Conservation (phyloP, 75 land plant genomes). For the Gnetum montanum region DNA sequence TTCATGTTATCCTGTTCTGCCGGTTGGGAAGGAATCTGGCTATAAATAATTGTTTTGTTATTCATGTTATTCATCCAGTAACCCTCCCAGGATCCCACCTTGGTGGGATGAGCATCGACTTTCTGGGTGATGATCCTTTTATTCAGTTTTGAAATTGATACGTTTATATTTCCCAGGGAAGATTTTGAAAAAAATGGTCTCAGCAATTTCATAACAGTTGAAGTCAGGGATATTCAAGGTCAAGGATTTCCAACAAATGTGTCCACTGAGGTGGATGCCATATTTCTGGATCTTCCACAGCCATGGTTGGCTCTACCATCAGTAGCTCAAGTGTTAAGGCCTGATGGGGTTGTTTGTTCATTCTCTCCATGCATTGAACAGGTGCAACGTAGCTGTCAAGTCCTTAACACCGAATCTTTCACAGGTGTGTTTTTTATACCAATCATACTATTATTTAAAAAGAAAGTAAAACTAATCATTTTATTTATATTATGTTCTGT, state of each 20-base stretch:
- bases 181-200: conserved; percentile 46
- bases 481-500: too few species aligned
- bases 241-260: conserved; percentile 75
- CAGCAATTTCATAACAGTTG: conserved; percentile 35
- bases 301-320: conserved; percentile 92
- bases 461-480: not conserved
- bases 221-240: conserved; percentile 87
- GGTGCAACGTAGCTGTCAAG: conserved; percentile 64
- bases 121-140: too few species aligned
- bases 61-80: not conserved
- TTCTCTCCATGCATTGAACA: conserved; percentile 99
- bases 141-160: not conserved
- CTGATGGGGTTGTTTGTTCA: conserved; percentile 70
- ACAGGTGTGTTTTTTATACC: conserved; percentile 24
- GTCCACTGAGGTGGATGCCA: conserved; percentile 46
- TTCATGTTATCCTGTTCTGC: not conserved
- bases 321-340: conserved; percentile 48
- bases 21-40: not conserved
- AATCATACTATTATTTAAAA: not conserved
- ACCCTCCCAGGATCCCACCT: too few species aligned
- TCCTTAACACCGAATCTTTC: conserved; percentile 18
- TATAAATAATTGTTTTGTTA: not conserved
- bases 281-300: conserved; percentile 90
- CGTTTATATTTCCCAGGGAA: conserved; percentile 26
- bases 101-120: too few species aligned